Evolutionary conservation across 2,329 filamentous ascomycete genomes (phyloP).

Genomic region (Penicillium sp.): DNA sequence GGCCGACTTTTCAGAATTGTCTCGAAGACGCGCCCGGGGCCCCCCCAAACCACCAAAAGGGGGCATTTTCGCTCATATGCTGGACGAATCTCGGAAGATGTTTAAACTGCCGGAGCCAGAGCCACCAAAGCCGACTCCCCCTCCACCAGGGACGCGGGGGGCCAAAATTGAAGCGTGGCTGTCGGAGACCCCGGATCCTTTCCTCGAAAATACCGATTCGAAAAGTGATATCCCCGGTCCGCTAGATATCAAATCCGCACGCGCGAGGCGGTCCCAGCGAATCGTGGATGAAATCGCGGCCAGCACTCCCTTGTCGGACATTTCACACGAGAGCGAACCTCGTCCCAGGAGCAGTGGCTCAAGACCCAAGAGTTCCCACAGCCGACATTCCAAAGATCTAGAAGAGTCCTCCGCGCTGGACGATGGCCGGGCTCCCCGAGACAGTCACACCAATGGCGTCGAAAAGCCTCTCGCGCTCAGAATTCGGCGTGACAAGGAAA

Average conservation of each 20-base stretch:
- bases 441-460: conserved; percentile 13
- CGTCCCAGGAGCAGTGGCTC: conserved; percentile 21
- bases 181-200: conserved; percentile 51
- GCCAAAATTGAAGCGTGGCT: conserved; percentile 60
- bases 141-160: conserved; percentile 35
- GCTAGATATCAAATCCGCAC: conserved; percentile 36
- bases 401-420: conserved; percentile 11
- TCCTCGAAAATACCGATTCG: conserved; percentile 39
- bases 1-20: conserved; percentile 36
- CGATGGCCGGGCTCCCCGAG: conserved; percentile 8
- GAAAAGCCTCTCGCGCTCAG: conserved; percentile 9
- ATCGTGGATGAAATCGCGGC: conserved; percentile 19
- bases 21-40: conserved; percentile 30
- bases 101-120: conserved; percentile 38
- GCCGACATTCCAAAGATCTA: conserved; percentile 18
- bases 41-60: conserved; percentile 34
- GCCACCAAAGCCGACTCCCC: conserved; percentile 37
- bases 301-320: conserved; percentile 15
- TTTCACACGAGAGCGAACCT: conserved; percentile 23
- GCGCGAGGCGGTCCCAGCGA: conserved; percentile 26
- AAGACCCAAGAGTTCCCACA: conserved; percentile 21
- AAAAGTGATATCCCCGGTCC: conserved; percentile 37
- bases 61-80: conserved; percentile 40
- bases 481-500: conserved; percentile 10
- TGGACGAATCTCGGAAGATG: conserved; percentile 41